Evolutionary conservation across 768 basidiomycete species (phyloP).

Genomic region (Botryobasidium botryosum): DNA sequence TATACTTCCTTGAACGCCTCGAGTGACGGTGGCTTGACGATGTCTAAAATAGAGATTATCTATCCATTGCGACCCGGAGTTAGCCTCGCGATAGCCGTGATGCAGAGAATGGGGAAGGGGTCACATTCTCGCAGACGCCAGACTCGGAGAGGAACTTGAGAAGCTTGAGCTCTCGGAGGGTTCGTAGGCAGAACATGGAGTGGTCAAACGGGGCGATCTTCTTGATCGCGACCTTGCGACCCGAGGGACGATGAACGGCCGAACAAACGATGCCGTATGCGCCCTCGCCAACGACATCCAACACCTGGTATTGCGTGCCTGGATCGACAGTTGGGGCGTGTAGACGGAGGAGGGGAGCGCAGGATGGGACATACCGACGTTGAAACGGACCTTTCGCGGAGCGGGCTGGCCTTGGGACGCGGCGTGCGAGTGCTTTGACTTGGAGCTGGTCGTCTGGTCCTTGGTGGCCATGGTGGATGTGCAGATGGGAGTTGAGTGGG

Average conservation of each 20-base stretch:
- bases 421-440: no score
- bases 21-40: constrained; percentile 61
- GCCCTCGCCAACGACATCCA: constrained; percentile 85
- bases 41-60: constrained; percentile 92
- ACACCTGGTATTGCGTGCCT: constrained; percentile 38
- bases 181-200: constrained; percentile 76
- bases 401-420: constrained; percentile 9
- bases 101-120: constrained; percentile 17
- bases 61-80: constrained; percentile 26
- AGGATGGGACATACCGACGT: neutral
- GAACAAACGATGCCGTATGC: constrained; percentile 88
- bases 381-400: constrained; percentile 8
- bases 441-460: no score
- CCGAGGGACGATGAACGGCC: constrained; percentile 59
- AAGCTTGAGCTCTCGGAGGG: constrained; percentile 82
- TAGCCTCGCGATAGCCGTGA: neutral
- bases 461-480: no score
- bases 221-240: constrained; percentile 87
- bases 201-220: constrained; percentile 92
- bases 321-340: neutral
- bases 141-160: constrained; percentile 76
- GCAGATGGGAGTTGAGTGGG: no score
- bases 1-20: constrained; percentile 77
- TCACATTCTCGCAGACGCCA: constrained; percentile 76
- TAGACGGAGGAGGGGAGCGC: neutral